Evolutionary conservation across 2,329 filamentous ascomycete genomes (phyloP).

Genomic region (Cladophialophora bantiana): DNA sequence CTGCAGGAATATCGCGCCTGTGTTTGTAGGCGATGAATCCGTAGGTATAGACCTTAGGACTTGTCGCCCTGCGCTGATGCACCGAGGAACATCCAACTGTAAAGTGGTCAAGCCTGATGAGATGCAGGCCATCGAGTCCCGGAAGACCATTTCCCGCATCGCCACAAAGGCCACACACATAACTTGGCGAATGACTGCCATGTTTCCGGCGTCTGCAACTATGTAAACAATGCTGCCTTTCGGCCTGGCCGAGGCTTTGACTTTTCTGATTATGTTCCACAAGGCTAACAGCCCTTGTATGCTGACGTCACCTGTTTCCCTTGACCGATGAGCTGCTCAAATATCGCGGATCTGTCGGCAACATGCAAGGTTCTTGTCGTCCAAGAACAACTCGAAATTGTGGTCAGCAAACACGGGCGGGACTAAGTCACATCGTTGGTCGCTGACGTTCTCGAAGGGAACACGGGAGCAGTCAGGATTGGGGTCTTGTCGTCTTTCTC

Average conservation of each 20-base stretch:
- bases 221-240: not conserved
- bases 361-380: not conserved
- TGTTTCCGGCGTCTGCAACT: not conserved
- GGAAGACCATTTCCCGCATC: too few species aligned
- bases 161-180: too few species aligned
- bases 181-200: too few species aligned
- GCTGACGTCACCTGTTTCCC: constrained; percentile 1
- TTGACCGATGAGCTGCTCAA: not conserved
- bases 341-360: not conserved
- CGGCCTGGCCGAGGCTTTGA: not conserved
- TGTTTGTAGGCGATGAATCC: too few species aligned
- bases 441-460: not conserved
- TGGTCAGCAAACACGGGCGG: not conserved
- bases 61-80: too few species aligned
- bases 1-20: too few species aligned
- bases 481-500: not conserved
- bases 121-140: too few species aligned
- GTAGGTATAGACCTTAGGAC: too few species aligned
- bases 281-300: not conserved
- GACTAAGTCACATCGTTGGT: not conserved
- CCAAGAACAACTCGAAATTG: not conserved
- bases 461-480: not conserved
- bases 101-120: too few species aligned
- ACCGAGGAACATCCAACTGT: too few species aligned
- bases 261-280: not conserved